These are phyloP conservation scores for Themeda triandra DNA, from an alignment of 176 grass and related monocot species.

Conservation along the genomic window DNA sequence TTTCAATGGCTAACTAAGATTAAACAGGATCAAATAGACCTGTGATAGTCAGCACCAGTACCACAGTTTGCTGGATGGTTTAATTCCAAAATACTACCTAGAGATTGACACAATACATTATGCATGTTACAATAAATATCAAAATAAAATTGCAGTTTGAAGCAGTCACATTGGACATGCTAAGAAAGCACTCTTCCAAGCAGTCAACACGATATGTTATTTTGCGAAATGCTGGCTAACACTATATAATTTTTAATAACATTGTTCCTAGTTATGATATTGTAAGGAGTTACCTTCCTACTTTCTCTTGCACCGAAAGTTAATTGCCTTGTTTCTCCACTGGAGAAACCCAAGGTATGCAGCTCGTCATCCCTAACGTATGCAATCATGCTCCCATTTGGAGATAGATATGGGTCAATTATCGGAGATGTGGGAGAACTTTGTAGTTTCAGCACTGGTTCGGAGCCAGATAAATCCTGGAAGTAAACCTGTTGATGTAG, in stretches of 20 bases:
- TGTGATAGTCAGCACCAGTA: neutral
- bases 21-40: neutral
- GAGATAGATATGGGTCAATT: slow-evolving; percentile 91
- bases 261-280: neutral
- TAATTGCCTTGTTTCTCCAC: slow-evolving; percentile 66
- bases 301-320: slow-evolving; percentile 74
- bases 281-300: slow-evolving; percentile 57
- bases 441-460: slow-evolving; percentile 79
- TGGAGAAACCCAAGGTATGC: slow-evolving; percentile 55
- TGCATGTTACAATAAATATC: neutral
- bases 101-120: neutral
- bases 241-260: neutral
- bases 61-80: neutral
- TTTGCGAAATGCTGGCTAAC: slow-evolving; percentile 6
- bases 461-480: slow-evolving; percentile 84
- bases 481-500: slow-evolving; percentile 78
- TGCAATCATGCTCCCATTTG: slow-evolving; percentile 89
- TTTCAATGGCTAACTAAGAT: neutral
- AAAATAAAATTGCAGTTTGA: slow-evolving; percentile 8
- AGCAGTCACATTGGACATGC: neutral
- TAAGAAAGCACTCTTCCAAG: neutral
- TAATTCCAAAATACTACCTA: slow-evolving; percentile 7
- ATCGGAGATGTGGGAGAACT: slow-evolving; percentile 74
- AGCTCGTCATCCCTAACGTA: slow-evolving; percentile 90
- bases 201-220: neutral